phyloP scores from a whole-genome alignment of 139 green algal genomes.

The Coccomyxa sp. region DNA sequence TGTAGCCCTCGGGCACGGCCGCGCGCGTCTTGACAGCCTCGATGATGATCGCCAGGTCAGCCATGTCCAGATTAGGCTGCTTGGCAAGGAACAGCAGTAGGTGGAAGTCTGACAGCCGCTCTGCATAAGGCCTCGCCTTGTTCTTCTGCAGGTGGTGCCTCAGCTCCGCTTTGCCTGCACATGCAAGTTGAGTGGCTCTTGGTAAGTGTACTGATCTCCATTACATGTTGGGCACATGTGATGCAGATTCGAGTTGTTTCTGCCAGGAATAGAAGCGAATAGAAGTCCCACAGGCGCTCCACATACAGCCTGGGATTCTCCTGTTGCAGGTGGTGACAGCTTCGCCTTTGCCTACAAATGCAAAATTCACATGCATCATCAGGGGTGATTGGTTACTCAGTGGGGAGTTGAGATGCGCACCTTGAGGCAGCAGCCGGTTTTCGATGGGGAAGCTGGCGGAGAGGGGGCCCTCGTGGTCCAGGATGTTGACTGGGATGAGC shows the following conservation, averaged over 20 bases:
- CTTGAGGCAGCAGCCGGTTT: slow-evolving; percentile 84
- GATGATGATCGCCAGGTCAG: slow-evolving; percentile 71
- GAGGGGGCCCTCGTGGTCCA: slow-evolving; percentile 81
- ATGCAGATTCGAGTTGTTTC: neutral
- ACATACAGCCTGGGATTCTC: too few relatives aligned
- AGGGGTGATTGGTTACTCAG: too few relatives aligned
- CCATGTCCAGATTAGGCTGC: slow-evolving; percentile 72
- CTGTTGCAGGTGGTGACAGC: too few relatives aligned
- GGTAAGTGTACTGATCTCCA: neutral
- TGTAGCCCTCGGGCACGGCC: slow-evolving; percentile 78
- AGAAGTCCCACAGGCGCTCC: too few relatives aligned
- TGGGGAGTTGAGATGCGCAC: too few relatives aligned
- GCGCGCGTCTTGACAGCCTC: slow-evolving; percentile 54
- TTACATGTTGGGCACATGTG: neutral
- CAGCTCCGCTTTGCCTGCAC: slow-evolving; percentile 58
- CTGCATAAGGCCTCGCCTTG: slow-evolving; percentile 51
- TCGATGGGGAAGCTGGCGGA: slow-evolving; percentile 82
- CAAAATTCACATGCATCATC: too few relatives aligned
- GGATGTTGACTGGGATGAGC: slow-evolving; percentile 84
- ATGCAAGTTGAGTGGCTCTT: neutral
- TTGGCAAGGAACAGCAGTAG: slow-evolving; percentile 90
- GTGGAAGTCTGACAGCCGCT: slow-evolving; percentile 89
- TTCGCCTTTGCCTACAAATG: too few relatives aligned
- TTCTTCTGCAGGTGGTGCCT: slow-evolving; percentile 63
- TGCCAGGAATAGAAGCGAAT: too few relatives aligned